Evolutionary conservation across 768 basidiomycete species (phyloP), one percentile per base, ranked within the genome.

Genomic region (Amanita rimosa): DNA sequence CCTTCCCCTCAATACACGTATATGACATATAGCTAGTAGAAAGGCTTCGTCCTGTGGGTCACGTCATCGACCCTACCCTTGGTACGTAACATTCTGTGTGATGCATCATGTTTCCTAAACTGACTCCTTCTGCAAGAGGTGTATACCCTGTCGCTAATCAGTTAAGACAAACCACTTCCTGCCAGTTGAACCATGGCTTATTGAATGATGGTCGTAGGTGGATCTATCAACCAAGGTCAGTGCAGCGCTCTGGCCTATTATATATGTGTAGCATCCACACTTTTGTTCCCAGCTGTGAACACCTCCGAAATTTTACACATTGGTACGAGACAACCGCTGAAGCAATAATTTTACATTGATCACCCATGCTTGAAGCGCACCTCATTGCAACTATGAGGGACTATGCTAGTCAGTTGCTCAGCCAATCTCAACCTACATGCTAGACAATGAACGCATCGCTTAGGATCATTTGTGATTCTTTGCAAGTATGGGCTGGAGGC

Each of bases 381-480:
- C 17, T 43, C 14, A 19, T 49, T n/a, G 48, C 40, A 24, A 49
- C 48, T 29, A 42, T 49, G 48, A 49, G 26, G 16, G 48, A 41
- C 31, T 42, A 49, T 22, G 48, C 48, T 19, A 49, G 48, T 49
- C 9, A n/a, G 48, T 46, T 27, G 3, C 24, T 17, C 1, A 3
- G n/a, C 27, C 4, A 4, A 29, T 13, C 9, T 11, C n/a, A n/a
- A n/a, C n/a, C n/a, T 10, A 11, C 9, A 7, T 9, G 2, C 26
- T 3, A 26, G 11, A 7, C 27, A 9, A 16, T 8, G 17, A n/a
- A 39, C 38, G 16, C 35, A 6, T 14, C 33, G 5, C 21, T 14
- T 16, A 49, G 48, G 40, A 36, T 27, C 48, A 9, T 49, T 43
- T 35, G 48, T 49, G 11, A 49, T 49, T 26, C 41, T 49, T 14